Evolutionary conservation across 169 alveolate species (phyloP), one percentile per base, ranked within the genome.

Genomic region (Eimeria praecox): DNA sequence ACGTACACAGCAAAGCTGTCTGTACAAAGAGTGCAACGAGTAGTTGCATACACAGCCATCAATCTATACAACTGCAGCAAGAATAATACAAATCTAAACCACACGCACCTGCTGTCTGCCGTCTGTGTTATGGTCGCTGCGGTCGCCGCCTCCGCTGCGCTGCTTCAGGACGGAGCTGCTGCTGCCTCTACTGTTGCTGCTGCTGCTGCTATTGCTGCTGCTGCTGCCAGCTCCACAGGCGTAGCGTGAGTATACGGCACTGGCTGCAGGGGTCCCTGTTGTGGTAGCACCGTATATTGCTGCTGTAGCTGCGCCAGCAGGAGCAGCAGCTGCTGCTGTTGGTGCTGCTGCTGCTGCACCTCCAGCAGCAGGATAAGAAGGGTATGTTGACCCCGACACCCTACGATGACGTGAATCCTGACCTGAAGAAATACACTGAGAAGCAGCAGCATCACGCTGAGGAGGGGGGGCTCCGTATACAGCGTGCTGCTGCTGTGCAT

Each of bases 181-280:
- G 93, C 82, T 86, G 93, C 82, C 35, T 49, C 93, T 83, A 52
- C 52, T 44, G 89, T 46, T 78, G 88, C 64, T 40, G 88, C 66
- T 78, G 62, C 62, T 71, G 82, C 82, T 78, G 88, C 93, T 35
- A 80, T 62, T 56, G 93, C 80, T 16, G 77, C 40, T 42, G 56
- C 62, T 42, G 64, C 49, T 59, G 69, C 69, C 69, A 59, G 69
- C 69, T n/a, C 69, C 69, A 59, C 69, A 59, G 0, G 30, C 69
- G 4, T 46, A 62, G 80, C 93, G 93, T 56, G 80, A 20, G 38
- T 54, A 62, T 62, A 62, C 93, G 20, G 82, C 54, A 38, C 66
- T 38, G 77, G 77, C 56, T 9, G 93, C 42, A 18, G 93, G 52
- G 59, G 49, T 9, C 64, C 59, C 80, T 33, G 62, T 40, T 16